These are phyloP conservation scores for Trametes sanguinea DNA, from an alignment of 768 basidiomycete genomes.

Conservation along the genomic window DNA sequence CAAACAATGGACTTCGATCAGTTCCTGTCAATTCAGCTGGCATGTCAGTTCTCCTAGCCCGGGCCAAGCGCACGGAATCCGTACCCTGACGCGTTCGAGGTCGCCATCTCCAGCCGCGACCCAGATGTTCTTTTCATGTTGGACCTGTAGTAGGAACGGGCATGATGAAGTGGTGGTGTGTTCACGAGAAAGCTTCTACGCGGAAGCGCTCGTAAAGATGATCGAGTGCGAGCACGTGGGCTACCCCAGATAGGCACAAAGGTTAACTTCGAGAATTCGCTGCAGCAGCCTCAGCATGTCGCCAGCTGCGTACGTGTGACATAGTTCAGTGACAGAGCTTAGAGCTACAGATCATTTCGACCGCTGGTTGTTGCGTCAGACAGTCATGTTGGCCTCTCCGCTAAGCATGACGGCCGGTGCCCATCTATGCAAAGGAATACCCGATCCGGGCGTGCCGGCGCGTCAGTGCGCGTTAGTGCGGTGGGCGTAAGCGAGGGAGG, in stretches of 20 bases:
- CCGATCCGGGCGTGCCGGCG: too few species aligned
- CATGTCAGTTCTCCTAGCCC: neutral
- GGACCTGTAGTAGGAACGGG: conserved; percentile 35
- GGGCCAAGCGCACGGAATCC: conserved; percentile 17
- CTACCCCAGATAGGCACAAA: neutral
- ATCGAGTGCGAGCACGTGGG: conserved; percentile 14
- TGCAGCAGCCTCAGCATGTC: too few species aligned
- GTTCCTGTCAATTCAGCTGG: conserved; percentile 42
- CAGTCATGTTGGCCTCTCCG: too few species aligned
- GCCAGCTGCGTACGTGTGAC: too few species aligned
- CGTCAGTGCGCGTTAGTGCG: too few species aligned
- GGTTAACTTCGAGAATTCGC: too few species aligned
- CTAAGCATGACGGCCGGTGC: too few species aligned
- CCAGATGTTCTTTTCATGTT: conserved; percentile 74
- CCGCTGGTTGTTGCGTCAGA: too few species aligned
- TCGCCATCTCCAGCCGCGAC: conserved; percentile 92
- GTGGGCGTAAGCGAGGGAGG: too few species aligned
- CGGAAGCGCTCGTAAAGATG: neutral
- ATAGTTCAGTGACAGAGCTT: too few species aligned
- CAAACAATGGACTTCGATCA: conserved; percentile 56
- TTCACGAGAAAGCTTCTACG: neutral
- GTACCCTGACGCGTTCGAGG: conserved; percentile 69
- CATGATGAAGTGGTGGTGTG: conserved; percentile 26
- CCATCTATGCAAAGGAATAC: too few species aligned
- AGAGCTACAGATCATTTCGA: too few species aligned